These are phyloP conservation scores for Trypanosomatidae sp. DNA, from an alignment of 208 protist species.

Conservation along the genomic window DNA sequence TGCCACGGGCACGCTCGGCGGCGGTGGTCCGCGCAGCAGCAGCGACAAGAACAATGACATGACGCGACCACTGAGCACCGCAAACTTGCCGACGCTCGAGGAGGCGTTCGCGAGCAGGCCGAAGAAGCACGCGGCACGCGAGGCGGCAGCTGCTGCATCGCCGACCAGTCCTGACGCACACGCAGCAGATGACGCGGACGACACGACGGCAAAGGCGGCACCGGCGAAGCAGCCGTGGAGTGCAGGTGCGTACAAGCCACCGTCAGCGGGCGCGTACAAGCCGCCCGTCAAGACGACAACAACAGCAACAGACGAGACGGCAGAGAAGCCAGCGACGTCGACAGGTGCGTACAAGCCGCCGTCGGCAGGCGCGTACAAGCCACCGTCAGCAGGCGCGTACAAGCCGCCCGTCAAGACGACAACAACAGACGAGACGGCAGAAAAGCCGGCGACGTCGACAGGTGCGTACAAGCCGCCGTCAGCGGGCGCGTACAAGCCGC, in stretches of 20 bases:
- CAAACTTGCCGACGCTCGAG: constrained; percentile 50
- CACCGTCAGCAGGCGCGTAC: constrained; percentile 10
- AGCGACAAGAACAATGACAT: constrained; percentile 3
- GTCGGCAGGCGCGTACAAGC: constrained; percentile 13
- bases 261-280: too few species aligned
- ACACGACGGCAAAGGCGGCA: neutral
- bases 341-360: constrained; percentile 12
- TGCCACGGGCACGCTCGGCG: constrained; percentile 38
- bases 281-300: too few species aligned
- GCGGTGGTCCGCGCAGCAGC: too few species aligned
- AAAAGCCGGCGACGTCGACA: neutral
- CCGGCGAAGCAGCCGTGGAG: constrained; percentile 3
- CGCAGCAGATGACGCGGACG: constrained; percentile 1
- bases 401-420: constrained; percentile 3
- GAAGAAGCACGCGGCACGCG: constrained; percentile 4
- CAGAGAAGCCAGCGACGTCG: neutral
- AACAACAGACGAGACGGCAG: neutral
- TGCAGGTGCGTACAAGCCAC: too few species aligned
- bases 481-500: constrained; percentile 26
- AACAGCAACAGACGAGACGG: too few species aligned
- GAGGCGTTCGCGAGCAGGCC: constrained; percentile 17
- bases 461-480: constrained; percentile 5
- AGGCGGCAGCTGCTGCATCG: neutral
- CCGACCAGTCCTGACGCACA: neutral
- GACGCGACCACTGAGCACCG: constrained; percentile 11